A percentile compares a stretch with the other conserved stretches of the same genome.
Conservation (phyloP, 2,329 filamentous ascomycete genomes). For the Aspergillus alliaceus region DNA sequence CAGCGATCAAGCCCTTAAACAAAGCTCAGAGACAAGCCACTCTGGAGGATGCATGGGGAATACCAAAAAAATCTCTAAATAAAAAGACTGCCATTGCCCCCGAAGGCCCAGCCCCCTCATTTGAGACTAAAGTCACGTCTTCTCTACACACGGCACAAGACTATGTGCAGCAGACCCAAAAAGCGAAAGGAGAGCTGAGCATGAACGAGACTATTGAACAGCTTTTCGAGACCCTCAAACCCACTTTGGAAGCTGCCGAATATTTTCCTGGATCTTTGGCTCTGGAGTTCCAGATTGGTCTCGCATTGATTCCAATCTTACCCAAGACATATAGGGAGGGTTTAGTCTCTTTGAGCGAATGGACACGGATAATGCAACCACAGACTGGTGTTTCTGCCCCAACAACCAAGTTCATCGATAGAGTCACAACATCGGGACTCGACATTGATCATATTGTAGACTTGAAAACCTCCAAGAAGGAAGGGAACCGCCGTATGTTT, state of each 20-base stretch:
- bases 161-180: background rate
- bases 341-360: conserved; percentile 23
- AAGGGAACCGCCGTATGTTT: conserved; percentile 26
- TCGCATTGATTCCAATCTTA: conserved; percentile 32
- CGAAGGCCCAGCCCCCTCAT: background rate
- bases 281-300: conserved; percentile 40
- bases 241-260: conserved; percentile 33
- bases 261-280: conserved; percentile 35
- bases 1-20: conserved; percentile 15
- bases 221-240: conserved; percentile 30
- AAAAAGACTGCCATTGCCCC: background rate
- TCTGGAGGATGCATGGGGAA: conserved; percentile 31
- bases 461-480: conserved; percentile 25
- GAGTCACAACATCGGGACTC: conserved; percentile 39
- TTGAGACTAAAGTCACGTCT: background rate
- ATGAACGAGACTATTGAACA: conserved; percentile 16
- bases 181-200: background rate
- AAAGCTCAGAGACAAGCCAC: conserved; percentile 27
- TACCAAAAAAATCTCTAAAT: conserved; percentile 10
- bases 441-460: conserved; percentile 42
- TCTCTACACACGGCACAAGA: background rate
- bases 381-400: conserved; percentile 24
- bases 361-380: conserved; percentile 35
- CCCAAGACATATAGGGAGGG: conserved; percentile 20
- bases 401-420: conserved; percentile 35